These are phyloP conservation scores for Boletales sp. DNA, from an alignment of 768 basidiomycete genomes.

Conservation along the genomic window DNA sequence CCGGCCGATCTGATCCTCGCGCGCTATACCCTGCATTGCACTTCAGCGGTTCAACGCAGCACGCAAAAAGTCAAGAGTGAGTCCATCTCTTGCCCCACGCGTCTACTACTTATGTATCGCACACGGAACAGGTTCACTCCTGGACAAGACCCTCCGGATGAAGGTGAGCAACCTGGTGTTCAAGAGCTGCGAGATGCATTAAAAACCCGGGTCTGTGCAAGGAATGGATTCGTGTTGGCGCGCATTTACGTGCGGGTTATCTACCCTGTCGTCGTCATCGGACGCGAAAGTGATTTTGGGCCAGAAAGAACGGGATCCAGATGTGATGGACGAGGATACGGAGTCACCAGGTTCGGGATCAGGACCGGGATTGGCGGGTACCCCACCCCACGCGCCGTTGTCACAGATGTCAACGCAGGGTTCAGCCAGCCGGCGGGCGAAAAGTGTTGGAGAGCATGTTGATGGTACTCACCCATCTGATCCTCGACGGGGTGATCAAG, in stretches of 20 bases:
- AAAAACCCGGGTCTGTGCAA: slow-evolving; percentile 78
- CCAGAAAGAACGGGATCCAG: slow-evolving; percentile 35
- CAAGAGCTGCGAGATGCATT: slow-evolving; percentile 75
- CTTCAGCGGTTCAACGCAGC: slow-evolving; percentile 86
- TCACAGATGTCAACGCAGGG: too few relatives aligned
- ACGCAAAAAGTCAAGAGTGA: slow-evolving; percentile 95
- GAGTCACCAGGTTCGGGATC: slow-evolving; percentile 18
- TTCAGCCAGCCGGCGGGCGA: too few relatives aligned
- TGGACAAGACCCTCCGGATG: slow-evolving; percentile 50
- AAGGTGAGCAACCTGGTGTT: slow-evolving; percentile 52
- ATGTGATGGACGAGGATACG: slow-evolving; percentile 50
- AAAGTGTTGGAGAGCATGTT: too few relatives aligned
- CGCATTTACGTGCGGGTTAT: slow-evolving; percentile 51
- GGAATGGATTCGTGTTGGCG: slow-evolving; percentile 95
- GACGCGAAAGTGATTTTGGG: background rate
- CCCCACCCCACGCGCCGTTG: too few relatives aligned
- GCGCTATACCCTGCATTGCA: slow-evolving; percentile 90
- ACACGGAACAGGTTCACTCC: slow-evolving; percentile 64
- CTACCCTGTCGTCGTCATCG: background rate
- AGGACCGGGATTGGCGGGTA: too few relatives aligned
- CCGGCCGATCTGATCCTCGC: slow-evolving; percentile 90
- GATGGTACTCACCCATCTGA: too few relatives aligned
- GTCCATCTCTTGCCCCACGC: background rate
- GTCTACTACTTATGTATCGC: background rate
- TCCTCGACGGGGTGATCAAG: too few relatives aligned